phyloP scores from a whole-genome alignment of 371 early-diverging fungal species.

The Mortierella sp. region DNA sequence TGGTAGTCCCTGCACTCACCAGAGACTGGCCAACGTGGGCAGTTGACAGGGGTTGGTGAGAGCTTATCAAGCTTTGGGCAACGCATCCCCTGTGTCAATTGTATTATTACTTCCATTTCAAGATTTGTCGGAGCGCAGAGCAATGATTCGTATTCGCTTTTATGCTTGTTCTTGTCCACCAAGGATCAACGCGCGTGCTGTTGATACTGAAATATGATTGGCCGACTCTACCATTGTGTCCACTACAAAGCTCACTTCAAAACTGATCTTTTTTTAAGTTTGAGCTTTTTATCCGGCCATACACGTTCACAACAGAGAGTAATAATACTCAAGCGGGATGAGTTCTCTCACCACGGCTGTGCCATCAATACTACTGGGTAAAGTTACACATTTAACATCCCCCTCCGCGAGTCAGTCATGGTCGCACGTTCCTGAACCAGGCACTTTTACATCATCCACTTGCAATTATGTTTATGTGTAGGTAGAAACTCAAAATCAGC shows the following conservation, averaged over 20 bases:
- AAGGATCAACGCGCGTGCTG: background rate
- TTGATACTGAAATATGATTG: background rate
- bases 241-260: background rate
- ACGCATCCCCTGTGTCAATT: background rate
- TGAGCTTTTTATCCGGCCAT: background rate
- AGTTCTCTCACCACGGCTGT: too few species aligned
- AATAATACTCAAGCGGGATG: too few species aligned
- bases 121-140: background rate
- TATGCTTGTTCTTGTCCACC: background rate
- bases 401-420: background rate
- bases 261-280: background rate
- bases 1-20: background rate
- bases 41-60: slow-evolving; percentile 10
- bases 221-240: background rate
- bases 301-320: too few species aligned
- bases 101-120: background rate
- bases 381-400: background rate
- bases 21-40: slow-evolving; percentile 13
- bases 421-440: background rate
- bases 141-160: background rate
- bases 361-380: too few species aligned
- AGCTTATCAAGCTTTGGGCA: background rate
- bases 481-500: too few species aligned
- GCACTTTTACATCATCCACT: background rate
- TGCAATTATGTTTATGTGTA: too few species aligned